Evolutionary conservation across 495 filamentous ascomycete genomes (phyloP).

Genomic region (Jackrogersella minutella): DNA sequence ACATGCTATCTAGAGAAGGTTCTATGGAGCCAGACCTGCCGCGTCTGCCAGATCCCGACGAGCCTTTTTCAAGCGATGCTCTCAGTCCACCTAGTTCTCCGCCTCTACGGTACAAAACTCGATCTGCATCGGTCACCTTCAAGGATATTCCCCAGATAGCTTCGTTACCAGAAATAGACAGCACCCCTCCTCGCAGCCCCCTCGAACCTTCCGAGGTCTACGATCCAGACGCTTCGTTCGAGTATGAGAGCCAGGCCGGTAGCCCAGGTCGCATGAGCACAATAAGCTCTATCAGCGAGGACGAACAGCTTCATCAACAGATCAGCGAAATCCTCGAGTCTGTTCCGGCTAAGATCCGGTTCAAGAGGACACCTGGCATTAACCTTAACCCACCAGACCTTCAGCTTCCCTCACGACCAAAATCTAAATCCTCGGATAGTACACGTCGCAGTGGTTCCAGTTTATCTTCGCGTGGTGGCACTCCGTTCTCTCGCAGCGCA

Average conservation of each 20-base stretch:
- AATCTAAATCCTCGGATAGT: conserved; percentile 44
- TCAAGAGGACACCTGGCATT: conserved; percentile 64
- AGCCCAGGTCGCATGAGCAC: conserved; percentile 47
- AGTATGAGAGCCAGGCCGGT: conserved; percentile 42
- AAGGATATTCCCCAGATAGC: conserved; percentile 51
- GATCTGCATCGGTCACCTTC: conserved; percentile 55
- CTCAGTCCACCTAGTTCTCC: conserved; percentile 55
- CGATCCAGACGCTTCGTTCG: conserved; percentile 49
- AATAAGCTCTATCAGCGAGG: conserved; percentile 44
- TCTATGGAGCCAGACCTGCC: conserved; percentile 50
- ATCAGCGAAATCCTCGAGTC: conserved; percentile 83
- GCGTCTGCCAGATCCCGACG: conserved; percentile 42
- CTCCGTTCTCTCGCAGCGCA: conserved; percentile 58
- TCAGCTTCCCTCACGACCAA: conserved; percentile 52
- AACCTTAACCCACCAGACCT: conserved; percentile 60
- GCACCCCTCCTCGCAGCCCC: conserved; percentile 37
- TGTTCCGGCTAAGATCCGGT: conserved; percentile 80
- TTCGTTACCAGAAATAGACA: conserved; percentile 42
- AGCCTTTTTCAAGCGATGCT: conserved; percentile 48
- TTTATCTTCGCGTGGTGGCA: conserved; percentile 49
- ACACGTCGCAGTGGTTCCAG: conserved; percentile 54
- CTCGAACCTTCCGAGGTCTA: conserved; percentile 28
- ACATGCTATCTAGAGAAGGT: conserved; percentile 32
- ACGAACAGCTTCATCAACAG: conserved; percentile 81
- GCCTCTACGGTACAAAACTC: conserved; percentile 48